Base-by-base conservation (phyloP, 805 yeast genomes). In the Dipodascus albidus region DNA sequence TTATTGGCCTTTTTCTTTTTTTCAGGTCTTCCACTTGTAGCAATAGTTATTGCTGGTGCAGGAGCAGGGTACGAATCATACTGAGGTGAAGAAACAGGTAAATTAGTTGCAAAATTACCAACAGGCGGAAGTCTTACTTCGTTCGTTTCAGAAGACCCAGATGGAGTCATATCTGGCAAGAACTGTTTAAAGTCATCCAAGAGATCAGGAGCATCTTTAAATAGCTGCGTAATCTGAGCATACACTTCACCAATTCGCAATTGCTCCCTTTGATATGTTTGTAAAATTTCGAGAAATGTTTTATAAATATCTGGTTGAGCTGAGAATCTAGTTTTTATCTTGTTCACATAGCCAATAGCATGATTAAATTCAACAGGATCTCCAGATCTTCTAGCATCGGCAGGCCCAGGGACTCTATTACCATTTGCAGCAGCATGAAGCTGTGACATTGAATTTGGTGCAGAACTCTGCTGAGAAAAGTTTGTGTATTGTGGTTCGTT, bases 261-360 rank as follows among this genome's bases (percentile, higher is more conserved):
- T 65, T 89, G 95, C 64, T 91, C 99, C 58, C 95, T 81, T 72
- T 93, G 99, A 66, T 91, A 93, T 49, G 97, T 91, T 68, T 93
- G 99, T 61, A 93, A 73, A 54, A 91, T 93, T 67, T 93, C 99
- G 69, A 95, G 74, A 61, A 93, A 93, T 61, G 83, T 89, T 70
- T 93, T 93, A 74, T 93, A 93, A 54, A 90, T 88, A 63, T 91
- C 97, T 0, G 99, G 99, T 67, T 90, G 96, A 63, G 82, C 80
- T 20, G 95, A 85, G 67, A 89, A 93, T 57, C 98, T 79, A 53
- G 89, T 90, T 67, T 95, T 95, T 65, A 93, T 93, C 70, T 90
- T 89, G 73, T 93, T 93, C 56, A 93, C 99, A 63, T 93, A 93
- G 60, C 84, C 84, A 58, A 93, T 93, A 17, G 99, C 99, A 67